These are phyloP conservation scores for Scleroderma bovista DNA, from an alignment of 768 basidiomycete genomes.

Conservation along the genomic window DNA sequence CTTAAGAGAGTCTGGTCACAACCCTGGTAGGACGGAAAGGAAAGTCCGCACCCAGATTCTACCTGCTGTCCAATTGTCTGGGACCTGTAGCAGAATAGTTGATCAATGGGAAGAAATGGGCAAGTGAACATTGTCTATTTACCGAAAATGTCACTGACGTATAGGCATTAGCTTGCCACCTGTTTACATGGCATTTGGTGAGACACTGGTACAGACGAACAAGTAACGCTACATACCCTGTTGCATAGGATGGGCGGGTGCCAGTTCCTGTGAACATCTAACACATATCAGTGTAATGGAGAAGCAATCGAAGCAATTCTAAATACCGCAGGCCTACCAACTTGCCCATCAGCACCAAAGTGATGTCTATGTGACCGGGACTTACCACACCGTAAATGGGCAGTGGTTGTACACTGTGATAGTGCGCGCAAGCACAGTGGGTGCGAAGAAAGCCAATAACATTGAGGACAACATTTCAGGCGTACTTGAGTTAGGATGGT, in stretches of 20 bases:
- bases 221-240: conserved; percentile 31
- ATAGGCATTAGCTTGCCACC: conserved; percentile 23
- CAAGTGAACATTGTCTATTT: background rate
- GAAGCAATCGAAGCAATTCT: background rate
- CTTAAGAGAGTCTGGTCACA: conserved; percentile 10
- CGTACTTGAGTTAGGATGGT: background rate
- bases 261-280: conserved; percentile 55
- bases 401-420: conserved; percentile 56
- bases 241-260: conserved; percentile 34
- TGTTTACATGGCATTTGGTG: background rate
- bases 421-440: conserved; percentile 34
- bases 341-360: background rate
- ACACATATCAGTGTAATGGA: background rate
- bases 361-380: background rate
- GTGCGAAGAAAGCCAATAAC: conserved; percentile 15
- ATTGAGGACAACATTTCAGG: background rate
- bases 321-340: conserved; percentile 36
- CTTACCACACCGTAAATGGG: conserved; percentile 58
- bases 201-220: background rate
- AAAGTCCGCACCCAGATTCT: conserved; percentile 45
- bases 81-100: conserved; percentile 30
- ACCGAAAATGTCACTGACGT: conserved; percentile 9
- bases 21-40: background rate
- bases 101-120: background rate
- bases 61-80: conserved; percentile 56